phyloP scores from a whole-genome alignment of 2,329 filamentous ascomycete genomes.

The Paracoccidioides lutzii region DNA sequence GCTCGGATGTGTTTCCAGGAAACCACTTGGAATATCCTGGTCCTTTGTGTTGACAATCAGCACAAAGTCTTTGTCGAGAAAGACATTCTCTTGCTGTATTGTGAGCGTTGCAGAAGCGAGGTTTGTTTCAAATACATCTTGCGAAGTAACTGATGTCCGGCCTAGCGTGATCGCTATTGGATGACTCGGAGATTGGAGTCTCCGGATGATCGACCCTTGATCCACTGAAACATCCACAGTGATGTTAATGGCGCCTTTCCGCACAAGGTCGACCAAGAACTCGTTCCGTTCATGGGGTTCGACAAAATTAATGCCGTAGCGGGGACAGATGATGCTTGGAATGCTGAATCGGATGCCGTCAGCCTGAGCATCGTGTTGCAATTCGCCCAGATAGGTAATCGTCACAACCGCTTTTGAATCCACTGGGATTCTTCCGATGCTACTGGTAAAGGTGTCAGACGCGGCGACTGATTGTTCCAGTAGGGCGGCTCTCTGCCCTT shows the following conservation, averaged over 20 bases:
- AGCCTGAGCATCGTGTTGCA: slow-evolving; percentile 57
- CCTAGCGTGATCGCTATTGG: slow-evolving; percentile 54
- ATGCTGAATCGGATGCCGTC: slow-evolving; percentile 59
- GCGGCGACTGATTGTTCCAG: slow-evolving; percentile 49
- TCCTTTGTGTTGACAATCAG: slow-evolving; percentile 51
- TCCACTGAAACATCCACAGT: slow-evolving; percentile 49
- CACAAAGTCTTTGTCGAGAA: slow-evolving; percentile 52
- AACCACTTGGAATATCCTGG: slow-evolving; percentile 46
- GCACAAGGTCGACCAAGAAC: slow-evolving; percentile 11
- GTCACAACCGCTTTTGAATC: slow-evolving; percentile 45
- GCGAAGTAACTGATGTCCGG: slow-evolving; percentile 36
- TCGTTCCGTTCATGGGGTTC: slow-evolving; percentile 1
- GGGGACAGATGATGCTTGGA: slow-evolving; percentile 52
- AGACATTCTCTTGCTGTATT: slow-evolving; percentile 21
- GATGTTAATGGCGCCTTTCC: slow-evolving; percentile 38
- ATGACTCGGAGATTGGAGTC: slow-evolving; percentile 52
- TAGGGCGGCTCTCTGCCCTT: slow-evolving; percentile 51
- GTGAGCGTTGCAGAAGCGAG: slow-evolving; percentile 51
- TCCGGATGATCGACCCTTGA: slow-evolving; percentile 43
- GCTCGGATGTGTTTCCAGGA: slow-evolving; percentile 53
- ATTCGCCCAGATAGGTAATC: slow-evolving; percentile 54
- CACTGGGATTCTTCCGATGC: slow-evolving; percentile 53
- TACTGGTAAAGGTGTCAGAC: slow-evolving; percentile 55
- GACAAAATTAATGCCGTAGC: slow-evolving; percentile 40
- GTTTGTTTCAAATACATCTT: slow-evolving; percentile 40